Percentiles rank a stretch among this genome's conserved stretches.
Conservation (phyloP, 2,329 filamentous ascomycete genomes). For the Didymella segeticola region DNA sequence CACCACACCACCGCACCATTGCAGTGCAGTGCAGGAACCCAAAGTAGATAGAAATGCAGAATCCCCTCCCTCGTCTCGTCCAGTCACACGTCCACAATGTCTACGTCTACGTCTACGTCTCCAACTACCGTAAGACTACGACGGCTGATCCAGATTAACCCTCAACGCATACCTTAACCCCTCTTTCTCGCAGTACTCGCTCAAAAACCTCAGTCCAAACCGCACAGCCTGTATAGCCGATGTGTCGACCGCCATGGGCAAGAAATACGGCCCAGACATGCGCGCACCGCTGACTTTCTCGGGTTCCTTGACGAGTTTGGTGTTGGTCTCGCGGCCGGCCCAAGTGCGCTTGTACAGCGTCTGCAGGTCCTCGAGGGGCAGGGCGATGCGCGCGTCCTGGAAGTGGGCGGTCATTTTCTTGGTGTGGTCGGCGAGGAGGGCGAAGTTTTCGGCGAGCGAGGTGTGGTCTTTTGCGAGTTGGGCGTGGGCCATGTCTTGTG, state of each 20-base stretch:
- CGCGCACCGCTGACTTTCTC: constrained; percentile 46
- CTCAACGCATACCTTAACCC: constrained; percentile 33
- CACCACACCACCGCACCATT: too few species aligned
- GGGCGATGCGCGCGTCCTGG: constrained; percentile 35
- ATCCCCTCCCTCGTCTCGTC: too few species aligned
- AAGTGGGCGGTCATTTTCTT: constrained; percentile 34
- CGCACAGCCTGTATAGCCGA: constrained; percentile 54
- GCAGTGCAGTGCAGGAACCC: too few species aligned
- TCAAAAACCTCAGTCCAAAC: constrained; percentile 51
- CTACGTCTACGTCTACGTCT: too few species aligned
- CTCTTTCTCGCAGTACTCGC: constrained; percentile 52
- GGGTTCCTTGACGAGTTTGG: constrained; percentile 30
- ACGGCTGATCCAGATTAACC: constrained; percentile 38
- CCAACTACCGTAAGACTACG: too few species aligned
- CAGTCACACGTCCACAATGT: not conserved
- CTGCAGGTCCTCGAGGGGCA: constrained; percentile 47
- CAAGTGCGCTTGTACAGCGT: constrained; percentile 50
- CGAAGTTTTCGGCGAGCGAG: constrained; percentile 33
- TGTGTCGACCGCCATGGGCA: constrained; percentile 51
- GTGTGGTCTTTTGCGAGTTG: constrained; percentile 35
- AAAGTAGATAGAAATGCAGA: too few species aligned
- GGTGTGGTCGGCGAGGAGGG: constrained; percentile 37
- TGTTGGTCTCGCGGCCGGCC: constrained; percentile 32
- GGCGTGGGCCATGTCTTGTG: constrained; percentile 31
- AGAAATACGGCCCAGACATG: constrained; percentile 48